A percentile compares a stretch with the other conserved stretches of the same genome.
These are phyloP conservation scores for Rhizopogon sp. DNA, from an alignment of 768 basidiomycete genomes.

Conservation along the genomic window DNA sequence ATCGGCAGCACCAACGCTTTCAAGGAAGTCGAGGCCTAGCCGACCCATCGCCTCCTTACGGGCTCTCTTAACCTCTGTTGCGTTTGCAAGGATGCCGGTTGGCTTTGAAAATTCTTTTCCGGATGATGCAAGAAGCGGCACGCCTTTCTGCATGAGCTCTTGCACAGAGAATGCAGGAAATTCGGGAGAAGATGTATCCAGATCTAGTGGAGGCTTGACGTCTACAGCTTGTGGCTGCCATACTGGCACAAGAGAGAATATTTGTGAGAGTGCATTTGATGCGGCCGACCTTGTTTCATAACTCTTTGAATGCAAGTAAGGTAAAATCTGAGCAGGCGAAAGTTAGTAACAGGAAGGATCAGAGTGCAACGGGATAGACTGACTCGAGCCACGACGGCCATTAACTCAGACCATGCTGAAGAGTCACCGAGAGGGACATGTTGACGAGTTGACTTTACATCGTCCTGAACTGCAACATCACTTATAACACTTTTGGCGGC, in stretches of 20 bases:
- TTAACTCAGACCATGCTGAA: slow-evolving; percentile 84
- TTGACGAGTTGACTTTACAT: slow-evolving; percentile 59
- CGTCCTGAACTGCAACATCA: slow-evolving; percentile 78
- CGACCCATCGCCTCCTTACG: slow-evolving; percentile 86
- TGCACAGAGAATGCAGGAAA: slow-evolving; percentile 76
- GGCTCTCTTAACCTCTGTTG: slow-evolving; percentile 80
- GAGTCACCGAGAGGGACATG: slow-evolving; percentile 58
- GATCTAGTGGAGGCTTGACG: slow-evolving; percentile 20
- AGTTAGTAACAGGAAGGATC: background rate
- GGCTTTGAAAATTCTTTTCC: slow-evolving; percentile 89
- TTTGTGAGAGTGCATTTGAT: slow-evolving; percentile 81
- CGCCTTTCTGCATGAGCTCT: slow-evolving; percentile 70
- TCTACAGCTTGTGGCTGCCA: slow-evolving; percentile 48
- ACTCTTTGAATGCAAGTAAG: slow-evolving; percentile 87
- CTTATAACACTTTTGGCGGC: slow-evolving; percentile 81
- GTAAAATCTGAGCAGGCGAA: slow-evolving; percentile 60
- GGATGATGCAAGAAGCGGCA: slow-evolving; percentile 82
- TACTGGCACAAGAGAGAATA: slow-evolving; percentile 77
- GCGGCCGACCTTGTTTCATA: slow-evolving; percentile 89
- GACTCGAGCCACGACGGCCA: slow-evolving; percentile 88
- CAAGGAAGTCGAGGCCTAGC: slow-evolving; percentile 83
- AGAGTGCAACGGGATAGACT: slow-evolving; percentile 14
- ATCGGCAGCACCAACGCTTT: slow-evolving; percentile 61
- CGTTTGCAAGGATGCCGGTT: slow-evolving; percentile 61
- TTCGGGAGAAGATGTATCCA: slow-evolving; percentile 36